Conservation (phyloP, 148 eudicot species). For the Rhododendron henanense region DNA sequence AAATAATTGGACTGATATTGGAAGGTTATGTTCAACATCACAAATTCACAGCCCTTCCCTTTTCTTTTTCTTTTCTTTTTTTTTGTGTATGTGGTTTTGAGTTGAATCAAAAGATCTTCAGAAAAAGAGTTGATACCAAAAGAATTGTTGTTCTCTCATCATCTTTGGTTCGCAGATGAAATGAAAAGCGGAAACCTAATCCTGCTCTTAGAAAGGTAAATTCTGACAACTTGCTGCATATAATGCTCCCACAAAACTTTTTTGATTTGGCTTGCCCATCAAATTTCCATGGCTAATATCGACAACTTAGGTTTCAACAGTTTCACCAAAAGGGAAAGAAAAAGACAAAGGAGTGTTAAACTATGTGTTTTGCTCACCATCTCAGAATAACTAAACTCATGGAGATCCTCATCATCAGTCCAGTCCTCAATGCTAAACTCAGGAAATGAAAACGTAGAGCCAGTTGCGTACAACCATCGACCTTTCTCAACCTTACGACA, state of each 20-base stretch:
- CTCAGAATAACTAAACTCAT: constrained; percentile 38
- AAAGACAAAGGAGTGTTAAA: not conserved
- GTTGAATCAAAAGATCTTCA: not conserved
- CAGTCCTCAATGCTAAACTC: constrained; percentile 35
- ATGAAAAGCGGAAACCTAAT: not conserved
- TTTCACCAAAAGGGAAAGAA: not conserved
- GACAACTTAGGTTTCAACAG: not conserved
- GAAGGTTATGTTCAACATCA: not conserved
- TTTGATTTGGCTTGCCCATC: not conserved
- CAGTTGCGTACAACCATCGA: constrained; percentile 57
- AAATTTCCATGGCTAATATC: not conserved
- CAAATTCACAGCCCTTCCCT: not conserved
- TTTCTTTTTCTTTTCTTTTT: not conserved
- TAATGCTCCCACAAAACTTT: not conserved
- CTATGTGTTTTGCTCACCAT: constrained; percentile 30
- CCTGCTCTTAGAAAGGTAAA: not conserved
- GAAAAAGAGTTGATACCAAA: not conserved
- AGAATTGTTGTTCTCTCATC: not conserved
- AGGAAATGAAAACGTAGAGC: constrained; percentile 31
- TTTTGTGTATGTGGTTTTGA: not conserved
- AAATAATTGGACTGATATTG: not conserved
- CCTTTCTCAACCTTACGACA: constrained; percentile 67
- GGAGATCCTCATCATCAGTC: constrained; percentile 27
- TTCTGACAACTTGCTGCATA: not conserved
- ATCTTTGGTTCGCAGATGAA: not conserved